phyloP scores from a whole-genome alignment of 139 green algal genomes.

The Desmodesmus armatus region DNA sequence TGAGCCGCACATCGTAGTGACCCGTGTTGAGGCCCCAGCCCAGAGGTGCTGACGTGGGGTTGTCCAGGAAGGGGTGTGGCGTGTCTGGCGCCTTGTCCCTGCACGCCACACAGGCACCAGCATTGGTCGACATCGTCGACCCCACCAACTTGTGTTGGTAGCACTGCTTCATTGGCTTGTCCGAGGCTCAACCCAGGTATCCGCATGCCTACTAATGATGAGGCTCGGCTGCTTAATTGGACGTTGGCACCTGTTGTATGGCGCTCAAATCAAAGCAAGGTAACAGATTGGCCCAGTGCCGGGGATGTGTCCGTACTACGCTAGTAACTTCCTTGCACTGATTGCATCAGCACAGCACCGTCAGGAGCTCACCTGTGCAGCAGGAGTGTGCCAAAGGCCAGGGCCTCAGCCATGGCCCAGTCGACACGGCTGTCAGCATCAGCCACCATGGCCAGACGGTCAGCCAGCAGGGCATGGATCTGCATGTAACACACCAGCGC shows the following conservation, averaged over 20 bases:
- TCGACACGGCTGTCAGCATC: slow-evolving; percentile 61
- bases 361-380: neutral
- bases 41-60: slow-evolving; percentile 21
- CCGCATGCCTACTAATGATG: too few species aligned
- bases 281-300: too few species aligned
- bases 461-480: slow-evolving; percentile 44
- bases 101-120: neutral
- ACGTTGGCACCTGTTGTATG: too few species aligned
- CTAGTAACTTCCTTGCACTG: too few species aligned
- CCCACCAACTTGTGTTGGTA: too few species aligned
- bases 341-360: too few species aligned
- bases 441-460: slow-evolving; percentile 61
- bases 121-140: neutral
- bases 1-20: slow-evolving; percentile 72
- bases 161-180: too few species aligned
- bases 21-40: slow-evolving; percentile 63
- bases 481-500: neutral
- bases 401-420: slow-evolving; percentile 81
- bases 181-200: too few species aligned
- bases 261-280: too few species aligned
- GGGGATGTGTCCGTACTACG: too few species aligned
- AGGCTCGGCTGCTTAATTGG: too few species aligned
- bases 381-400: slow-evolving; percentile 78
- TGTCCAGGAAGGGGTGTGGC: slow-evolving; percentile 46
- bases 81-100: slow-evolving; percentile 37